Conservation (phyloP, 768 basidiomycete genomes). For the Mycena alexandri region DNA sequence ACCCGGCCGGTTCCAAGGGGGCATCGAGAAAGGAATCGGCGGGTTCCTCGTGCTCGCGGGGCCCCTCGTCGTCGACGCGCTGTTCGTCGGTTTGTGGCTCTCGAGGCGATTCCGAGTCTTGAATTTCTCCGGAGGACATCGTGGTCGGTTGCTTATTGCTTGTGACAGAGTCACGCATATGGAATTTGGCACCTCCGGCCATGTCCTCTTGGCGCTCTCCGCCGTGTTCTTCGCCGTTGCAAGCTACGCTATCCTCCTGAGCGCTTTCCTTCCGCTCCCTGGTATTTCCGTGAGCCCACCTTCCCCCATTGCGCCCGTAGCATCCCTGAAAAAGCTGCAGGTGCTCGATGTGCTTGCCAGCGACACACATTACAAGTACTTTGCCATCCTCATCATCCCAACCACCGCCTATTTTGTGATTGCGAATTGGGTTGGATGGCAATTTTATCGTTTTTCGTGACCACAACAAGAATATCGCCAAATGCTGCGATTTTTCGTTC, state of each 20-base stretch:
- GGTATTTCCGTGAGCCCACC: conserved; percentile 60
- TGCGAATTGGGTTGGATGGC: conserved; percentile 99
- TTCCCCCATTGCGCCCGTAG: background rate
- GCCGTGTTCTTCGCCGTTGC: conserved; percentile 67
- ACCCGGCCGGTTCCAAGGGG: conserved; percentile 48
- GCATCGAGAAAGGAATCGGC: conserved; percentile 34
- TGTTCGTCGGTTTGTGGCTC: conserved; percentile 12
- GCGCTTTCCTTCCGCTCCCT: conserved; percentile 69
- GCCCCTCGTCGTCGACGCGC: conserved; percentile 17
- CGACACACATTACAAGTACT: conserved; percentile 94
- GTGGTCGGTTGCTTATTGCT: background rate
- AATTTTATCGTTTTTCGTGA: conserved; percentile 94
- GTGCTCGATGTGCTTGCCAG: conserved; percentile 70
- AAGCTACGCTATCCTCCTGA: conserved; percentile 74
- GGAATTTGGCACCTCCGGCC: conserved; percentile 49
- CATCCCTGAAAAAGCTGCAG: conserved; percentile 52
- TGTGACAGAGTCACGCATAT: conserved; percentile 12
- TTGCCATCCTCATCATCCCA: conserved; percentile 82
- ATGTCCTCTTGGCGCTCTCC: conserved; percentile 61
- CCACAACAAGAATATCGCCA: too few relatives aligned
- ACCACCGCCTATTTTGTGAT: conserved; percentile 91
- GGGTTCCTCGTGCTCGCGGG: conserved; percentile 11
- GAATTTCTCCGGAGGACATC: conserved; percentile 15
- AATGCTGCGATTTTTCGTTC: too few relatives aligned
- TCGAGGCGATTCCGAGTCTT: conserved; percentile 5